Base-by-base conservation (phyloP, 495 filamentous ascomycete species). In the Corynascus novoguineensis region DNA sequence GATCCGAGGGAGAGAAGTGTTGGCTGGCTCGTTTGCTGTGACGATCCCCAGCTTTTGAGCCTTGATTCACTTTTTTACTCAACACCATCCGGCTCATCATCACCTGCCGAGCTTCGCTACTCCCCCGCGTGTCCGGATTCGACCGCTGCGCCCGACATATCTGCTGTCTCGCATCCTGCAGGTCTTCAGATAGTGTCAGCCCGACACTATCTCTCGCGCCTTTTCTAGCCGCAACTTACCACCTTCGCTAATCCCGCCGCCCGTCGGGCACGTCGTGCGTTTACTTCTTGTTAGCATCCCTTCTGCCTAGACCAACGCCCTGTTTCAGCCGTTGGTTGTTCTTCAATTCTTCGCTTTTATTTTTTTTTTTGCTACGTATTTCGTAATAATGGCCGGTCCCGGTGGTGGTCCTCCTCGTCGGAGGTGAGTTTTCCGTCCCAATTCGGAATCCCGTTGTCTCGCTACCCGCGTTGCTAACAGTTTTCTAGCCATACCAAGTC, bases 401-500 rank as follows among this genome's bases (percentile, higher is more conserved):
- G 85, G 85, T 68, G 85, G 85, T 75, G 85, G 85, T 73, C 85
- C 85, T 70, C 83, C 83, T 54, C 75, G 85, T 66, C 76, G 85
- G 68, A 87, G 78, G 78, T 76, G 64, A 60, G 71, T 74, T 60
- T 57, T 38, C 1, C 57, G 45, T 6, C 44, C 47, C 10, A 44
- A 24, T 10, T 8, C 9, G 21, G 7, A 3, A 24, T 24, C 17
- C 51, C 25, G 55, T 60, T 15, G 61, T 55, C 50, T 58, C n/a
- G n/a, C n/a, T n/a, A 32, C 6, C 29, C 15, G 7, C 52, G 38
- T 29, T 66, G 21, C 47, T 51, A 24, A 58, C 55, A 38, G 32
- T 7, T 50, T 49, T 27, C 57, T 50, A 90, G 92, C 75, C 93
- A 98, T 77, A 98, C 95, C 61, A 98, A 98, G 75, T 97, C 92